phyloP scores from a whole-genome alignment of 306 rosid genomes.

The Fragaria ananassa region DNA sequence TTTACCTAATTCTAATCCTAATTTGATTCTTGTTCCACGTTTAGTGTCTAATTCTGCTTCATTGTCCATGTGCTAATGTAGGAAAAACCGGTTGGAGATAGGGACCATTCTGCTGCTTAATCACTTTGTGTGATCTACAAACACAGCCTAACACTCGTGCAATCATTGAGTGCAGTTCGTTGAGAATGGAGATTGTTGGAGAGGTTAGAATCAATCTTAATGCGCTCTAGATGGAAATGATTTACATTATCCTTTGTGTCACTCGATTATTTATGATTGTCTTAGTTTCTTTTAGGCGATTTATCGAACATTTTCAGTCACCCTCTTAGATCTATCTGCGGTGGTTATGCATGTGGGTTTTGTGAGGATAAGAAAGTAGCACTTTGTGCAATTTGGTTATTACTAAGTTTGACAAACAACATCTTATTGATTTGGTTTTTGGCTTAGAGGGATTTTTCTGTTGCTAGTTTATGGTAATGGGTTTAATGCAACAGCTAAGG shows the following conservation, averaged over 20 bases:
- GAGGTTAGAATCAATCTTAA: background rate
- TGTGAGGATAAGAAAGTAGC: background rate
- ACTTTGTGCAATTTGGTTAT: background rate
- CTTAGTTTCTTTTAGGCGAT: background rate
- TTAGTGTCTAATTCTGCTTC: background rate
- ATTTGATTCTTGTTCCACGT: conserved; percentile 13
- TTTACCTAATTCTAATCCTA: conserved; percentile 3
- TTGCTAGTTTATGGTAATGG: background rate
- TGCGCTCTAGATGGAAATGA: background rate
- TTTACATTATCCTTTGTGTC: background rate
- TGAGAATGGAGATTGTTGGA: background rate
- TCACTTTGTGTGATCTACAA: background rate
- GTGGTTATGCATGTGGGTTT: background rate
- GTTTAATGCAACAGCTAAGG: background rate
- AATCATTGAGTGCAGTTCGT: conserved; percentile 11
- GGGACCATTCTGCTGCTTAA: conserved; percentile 15
- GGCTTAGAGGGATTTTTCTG: background rate
- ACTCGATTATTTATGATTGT: background rate
- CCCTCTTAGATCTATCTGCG: background rate
- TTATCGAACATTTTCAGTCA: background rate
- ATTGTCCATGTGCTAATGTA: conserved; percentile 30
- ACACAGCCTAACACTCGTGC: conserved; percentile 15
- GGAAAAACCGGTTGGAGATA: conserved; percentile 17
- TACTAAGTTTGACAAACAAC: background rate
- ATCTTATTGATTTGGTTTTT: background rate